Conservation (phyloP, 1,284 basidiomycete genomes). For the Sporisorium reilianum region DNA sequence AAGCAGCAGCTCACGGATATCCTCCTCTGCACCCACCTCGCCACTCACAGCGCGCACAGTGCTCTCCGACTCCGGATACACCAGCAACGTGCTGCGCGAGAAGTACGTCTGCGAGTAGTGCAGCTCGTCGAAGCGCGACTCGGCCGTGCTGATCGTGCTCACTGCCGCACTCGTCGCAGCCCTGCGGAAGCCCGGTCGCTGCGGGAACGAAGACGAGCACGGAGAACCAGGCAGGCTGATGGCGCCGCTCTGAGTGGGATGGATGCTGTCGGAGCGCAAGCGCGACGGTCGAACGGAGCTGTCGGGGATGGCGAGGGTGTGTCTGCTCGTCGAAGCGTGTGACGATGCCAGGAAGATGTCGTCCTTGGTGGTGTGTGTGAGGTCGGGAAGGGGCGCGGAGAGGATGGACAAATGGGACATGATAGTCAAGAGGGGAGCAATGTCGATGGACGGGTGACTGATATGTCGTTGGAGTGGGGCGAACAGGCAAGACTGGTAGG, state of each 20-base stretch:
- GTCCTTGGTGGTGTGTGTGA: constrained; percentile 20
- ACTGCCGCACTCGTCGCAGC: constrained; percentile 24
- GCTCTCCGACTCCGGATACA: constrained; percentile 26
- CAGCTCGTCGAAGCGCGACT: constrained; percentile 32
- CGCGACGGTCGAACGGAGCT: constrained; percentile 12
- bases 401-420: constrained; percentile 40
- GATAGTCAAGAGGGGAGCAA: constrained; percentile 17
- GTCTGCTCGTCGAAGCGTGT: constrained; percentile 21
- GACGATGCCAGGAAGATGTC: constrained; percentile 16
- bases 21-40: constrained; percentile 18
- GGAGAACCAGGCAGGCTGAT: constrained; percentile 31
- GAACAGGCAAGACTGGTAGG: neutral
- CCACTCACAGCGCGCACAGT: neutral
- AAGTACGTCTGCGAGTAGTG: constrained; percentile 50
- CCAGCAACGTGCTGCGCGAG: constrained; percentile 35
- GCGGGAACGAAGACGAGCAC: constrained; percentile 15
- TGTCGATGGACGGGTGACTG: neutral
- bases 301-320: constrained; percentile 23
- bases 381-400: constrained; percentile 21
- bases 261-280: constrained; percentile 20
- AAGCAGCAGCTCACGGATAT: constrained; percentile 38
- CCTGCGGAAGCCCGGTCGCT: constrained; percentile 25
- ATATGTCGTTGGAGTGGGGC: neutral
- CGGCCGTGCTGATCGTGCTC: constrained; percentile 10
- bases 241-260: constrained; percentile 1